Percentiles rank a stretch among this genome's conserved stretches.
Evolutionary conservation across 306 rosid genomes (phyloP).

Genomic region (peach (Prunus persica)): DNA sequence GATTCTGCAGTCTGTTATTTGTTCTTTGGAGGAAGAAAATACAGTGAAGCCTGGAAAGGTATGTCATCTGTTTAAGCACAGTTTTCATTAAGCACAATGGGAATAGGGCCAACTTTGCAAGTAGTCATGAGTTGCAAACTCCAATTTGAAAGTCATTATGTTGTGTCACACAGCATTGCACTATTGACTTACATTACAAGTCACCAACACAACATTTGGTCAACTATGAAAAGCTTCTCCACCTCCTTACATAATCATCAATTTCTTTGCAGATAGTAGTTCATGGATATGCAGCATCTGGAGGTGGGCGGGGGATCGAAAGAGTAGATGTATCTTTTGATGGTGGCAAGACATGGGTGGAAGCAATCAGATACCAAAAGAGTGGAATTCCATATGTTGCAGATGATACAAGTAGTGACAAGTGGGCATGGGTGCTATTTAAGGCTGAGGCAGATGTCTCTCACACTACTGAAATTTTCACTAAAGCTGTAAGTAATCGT

Average conservation of each 20-base stretch:
- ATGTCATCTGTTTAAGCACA: constrained; percentile 21
- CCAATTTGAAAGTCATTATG: neutral
- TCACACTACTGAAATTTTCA: constrained; percentile 55
- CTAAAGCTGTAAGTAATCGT: constrained; percentile 69
- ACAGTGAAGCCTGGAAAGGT: constrained; percentile 79
- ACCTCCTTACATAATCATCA: neutral
- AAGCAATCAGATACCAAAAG: constrained; percentile 67
- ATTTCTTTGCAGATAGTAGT: constrained; percentile 50
- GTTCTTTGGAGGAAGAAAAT: constrained; percentile 80
- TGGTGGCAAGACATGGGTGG: constrained; percentile 77
- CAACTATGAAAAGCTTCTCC: neutral
- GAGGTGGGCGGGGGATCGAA: constrained; percentile 94
- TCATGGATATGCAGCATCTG: constrained; percentile 76
- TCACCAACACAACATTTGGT: neutral
- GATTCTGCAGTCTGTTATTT: constrained; percentile 67
- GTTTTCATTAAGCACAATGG: neutral
- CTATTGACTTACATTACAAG: neutral
- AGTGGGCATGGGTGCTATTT: constrained; percentile 95
- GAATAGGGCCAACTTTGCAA: neutral
- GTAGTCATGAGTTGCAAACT: too few relatives aligned
- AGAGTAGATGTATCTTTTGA: constrained; percentile 83
- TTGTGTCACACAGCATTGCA: neutral
- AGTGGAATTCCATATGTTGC: constrained; percentile 44
- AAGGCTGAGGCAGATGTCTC: constrained; percentile 51
- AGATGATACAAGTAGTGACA: constrained; percentile 57